A percentile compares a stretch with the other conserved stretches of the same genome.
phyloP scores from a whole-genome alignment of 164 flowering plant genomes.

The Litsea cubeba region DNA sequence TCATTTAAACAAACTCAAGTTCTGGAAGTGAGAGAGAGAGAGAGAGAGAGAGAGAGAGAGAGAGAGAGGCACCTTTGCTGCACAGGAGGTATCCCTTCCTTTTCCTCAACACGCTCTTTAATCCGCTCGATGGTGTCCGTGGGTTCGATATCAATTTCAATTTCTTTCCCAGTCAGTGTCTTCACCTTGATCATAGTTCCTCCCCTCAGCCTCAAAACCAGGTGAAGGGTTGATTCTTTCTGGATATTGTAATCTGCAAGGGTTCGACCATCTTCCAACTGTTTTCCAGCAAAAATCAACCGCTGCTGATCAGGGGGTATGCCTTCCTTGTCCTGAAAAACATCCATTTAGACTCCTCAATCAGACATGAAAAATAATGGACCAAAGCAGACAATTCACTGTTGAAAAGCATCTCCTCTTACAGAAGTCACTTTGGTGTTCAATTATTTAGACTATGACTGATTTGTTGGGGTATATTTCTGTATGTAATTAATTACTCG shows the following conservation, averaged over 20 bases:
- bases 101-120: slow-evolving; percentile 39
- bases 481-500: too few species aligned
- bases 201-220: slow-evolving; percentile 37
- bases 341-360: neutral
- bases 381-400: neutral
- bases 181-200: slow-evolving; percentile 40
- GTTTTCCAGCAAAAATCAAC: slow-evolving; percentile 32
- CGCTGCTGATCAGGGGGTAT: slow-evolving; percentile 21
- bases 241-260: slow-evolving; percentile 41
- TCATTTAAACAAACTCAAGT: neutral
- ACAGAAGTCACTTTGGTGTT: neutral
- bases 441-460: neutral
- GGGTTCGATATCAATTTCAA: slow-evolving; percentile 37
- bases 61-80: slow-evolving; percentile 26
- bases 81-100: slow-evolving; percentile 42
- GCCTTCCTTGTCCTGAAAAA: slow-evolving; percentile 17
- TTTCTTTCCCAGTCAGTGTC: slow-evolving; percentile 37
- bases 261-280: slow-evolving; percentile 36
- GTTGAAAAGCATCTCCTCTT: neutral
- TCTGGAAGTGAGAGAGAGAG: neutral
- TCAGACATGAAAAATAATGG: neutral
- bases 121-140: slow-evolving; percentile 34
- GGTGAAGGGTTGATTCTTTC: slow-evolving; percentile 36
- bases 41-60: neutral
- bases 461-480: neutral